Base-by-base conservation (phyloP, 1,284 basidiomycete species). In the Leccinum insolens region DNA sequence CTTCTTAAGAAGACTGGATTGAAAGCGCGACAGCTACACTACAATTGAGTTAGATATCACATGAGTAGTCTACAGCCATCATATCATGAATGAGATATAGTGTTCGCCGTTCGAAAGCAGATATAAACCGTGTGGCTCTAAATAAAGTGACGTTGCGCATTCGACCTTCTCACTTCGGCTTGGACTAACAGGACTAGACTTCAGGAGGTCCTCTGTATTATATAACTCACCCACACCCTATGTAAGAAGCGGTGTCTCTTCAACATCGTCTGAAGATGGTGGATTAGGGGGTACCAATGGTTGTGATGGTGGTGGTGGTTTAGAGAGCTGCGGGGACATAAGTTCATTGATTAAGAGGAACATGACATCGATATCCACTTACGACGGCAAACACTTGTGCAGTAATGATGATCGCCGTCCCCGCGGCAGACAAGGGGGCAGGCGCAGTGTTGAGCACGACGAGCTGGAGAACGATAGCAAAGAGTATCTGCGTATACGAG, bases 401-500 rank as follows among this genome's bases (percentile, higher is more conserved):
- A 5, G 62, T 25, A 39, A 72, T 61, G 59, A 72, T 71, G 12
- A 71, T 69, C 12, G 11, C 65, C 3, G 65, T 62, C 14, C 72
- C 73, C 6, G 61, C 63, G 22, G 63, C 60, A 8, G 72, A 73
- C 44, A 70, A 55, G 3, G 57, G n/a, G 5, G 67, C 44, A 44
- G 72, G 72, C 14, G 68, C 62, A 8, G 71, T 68, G n/a, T 68
- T 66, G 31, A 73, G 73, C 20, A 67, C 58, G 28, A 70, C n/a
- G 7, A 66, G 20, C 60, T 73, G 64, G 7, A 73, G 63, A 8
- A 72, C 46, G 6, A 61, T 61, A 15, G 72, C 70, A 28, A 71
- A 73, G 46, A 73, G 44, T 12, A 75, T 71, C 37, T 75, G 69
- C 31, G 59, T 44, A 41, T 73, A 75, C 12, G 62, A 62, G 4